Evolutionary conservation across 2,329 filamentous ascomycete species (phyloP).

Genomic region (Scleromitrula shiraiana): DNA sequence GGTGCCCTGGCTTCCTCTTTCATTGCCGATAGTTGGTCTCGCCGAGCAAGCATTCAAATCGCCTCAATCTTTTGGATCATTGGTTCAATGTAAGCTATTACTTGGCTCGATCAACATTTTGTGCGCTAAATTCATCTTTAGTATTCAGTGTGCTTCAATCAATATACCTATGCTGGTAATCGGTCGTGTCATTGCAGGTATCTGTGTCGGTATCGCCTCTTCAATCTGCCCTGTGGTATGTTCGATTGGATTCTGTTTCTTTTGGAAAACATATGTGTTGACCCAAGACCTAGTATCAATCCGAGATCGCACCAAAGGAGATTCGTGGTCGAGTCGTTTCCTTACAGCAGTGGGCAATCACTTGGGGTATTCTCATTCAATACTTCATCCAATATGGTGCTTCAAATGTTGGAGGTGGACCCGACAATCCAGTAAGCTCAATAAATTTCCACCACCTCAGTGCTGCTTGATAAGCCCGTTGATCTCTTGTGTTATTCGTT

Average conservation of each 20-base stretch:
- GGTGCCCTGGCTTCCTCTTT: conserved; percentile 50
- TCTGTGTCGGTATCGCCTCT: conserved; percentile 66
- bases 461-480: too few species aligned
- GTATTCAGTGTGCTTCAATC: conserved; percentile 51
- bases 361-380: conserved; percentile 60
- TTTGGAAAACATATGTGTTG: too few species aligned
- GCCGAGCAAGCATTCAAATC: conserved; percentile 39
- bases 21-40: conserved; percentile 45
- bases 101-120: background rate
- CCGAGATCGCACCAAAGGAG: conserved; percentile 54
- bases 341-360: conserved; percentile 64
- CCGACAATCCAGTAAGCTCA: conserved; percentile 34
- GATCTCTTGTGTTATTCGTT: background rate
- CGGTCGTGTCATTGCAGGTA: conserved; percentile 62
- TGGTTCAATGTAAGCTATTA: conserved; percentile 31
- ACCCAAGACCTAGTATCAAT: too few species aligned
- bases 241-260: too few species aligned
- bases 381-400: conserved; percentile 61
- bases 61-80: conserved; percentile 42
- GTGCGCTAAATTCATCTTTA: conserved; percentile 27
- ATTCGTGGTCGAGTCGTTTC: conserved; percentile 53
- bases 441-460: too few species aligned
- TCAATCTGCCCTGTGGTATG: conserved; percentile 59
- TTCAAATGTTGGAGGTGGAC: conserved; percentile 45
- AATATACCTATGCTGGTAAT: conserved; percentile 63